phyloP scores from a whole-genome alignment of 2,329 filamentous ascomycete species.

The Diaporthe nobilis region DNA sequence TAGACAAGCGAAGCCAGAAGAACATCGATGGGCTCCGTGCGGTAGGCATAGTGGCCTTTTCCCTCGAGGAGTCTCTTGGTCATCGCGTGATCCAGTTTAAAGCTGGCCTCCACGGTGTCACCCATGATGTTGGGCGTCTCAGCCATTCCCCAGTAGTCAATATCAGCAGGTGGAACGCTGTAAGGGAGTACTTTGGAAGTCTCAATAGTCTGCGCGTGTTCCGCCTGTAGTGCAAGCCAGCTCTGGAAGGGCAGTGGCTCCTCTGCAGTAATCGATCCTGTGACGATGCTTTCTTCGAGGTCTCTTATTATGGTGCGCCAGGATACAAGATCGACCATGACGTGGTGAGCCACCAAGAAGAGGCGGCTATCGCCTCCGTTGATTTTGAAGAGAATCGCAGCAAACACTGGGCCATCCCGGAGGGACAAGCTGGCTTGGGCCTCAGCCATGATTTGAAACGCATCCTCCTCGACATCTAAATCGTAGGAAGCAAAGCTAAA shows the following conservation, averaged over 20 bases:
- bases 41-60: neutral
- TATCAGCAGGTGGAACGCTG: neutral
- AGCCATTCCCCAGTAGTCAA: neutral
- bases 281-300: neutral
- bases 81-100: neutral
- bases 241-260: neutral
- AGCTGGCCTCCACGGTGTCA: neutral
- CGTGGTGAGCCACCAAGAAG: neutral
- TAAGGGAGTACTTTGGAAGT: neutral
- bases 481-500: neutral
- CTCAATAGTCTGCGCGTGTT: neutral
- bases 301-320: neutral
- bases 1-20: neutral
- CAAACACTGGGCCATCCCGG: neutral
- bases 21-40: neutral
- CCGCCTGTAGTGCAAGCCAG: neutral
- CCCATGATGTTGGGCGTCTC: neutral
- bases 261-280: neutral
- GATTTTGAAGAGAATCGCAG: neutral
- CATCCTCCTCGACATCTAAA: neutral
- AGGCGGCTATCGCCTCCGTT: neutral
- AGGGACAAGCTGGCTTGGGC: neutral
- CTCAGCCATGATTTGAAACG: neutral
- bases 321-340: neutral
- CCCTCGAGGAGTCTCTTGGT: neutral